These are phyloP conservation scores for Boletus sp. DNA, from an alignment of 768 basidiomycete genomes.

Conservation along the genomic window DNA sequence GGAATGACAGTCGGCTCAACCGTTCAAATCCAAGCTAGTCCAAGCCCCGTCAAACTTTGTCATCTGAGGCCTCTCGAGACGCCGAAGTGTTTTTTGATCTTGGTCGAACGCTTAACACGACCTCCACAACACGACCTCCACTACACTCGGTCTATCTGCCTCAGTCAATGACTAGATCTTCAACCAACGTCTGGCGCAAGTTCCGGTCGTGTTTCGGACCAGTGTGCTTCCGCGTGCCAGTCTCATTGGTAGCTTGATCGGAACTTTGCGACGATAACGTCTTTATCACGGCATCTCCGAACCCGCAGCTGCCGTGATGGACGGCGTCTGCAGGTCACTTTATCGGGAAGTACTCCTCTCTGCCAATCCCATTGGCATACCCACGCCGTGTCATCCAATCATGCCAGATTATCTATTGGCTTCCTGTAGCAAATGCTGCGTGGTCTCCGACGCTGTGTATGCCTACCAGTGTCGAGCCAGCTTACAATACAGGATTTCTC, in stretches of 20 bases:
- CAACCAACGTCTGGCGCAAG: not conserved
- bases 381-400: not conserved
- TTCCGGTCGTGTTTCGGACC: not conserved
- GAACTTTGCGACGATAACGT: not conserved
- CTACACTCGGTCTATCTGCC: no score
- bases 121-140: no score
- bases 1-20: no score
- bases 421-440: conserved; percentile 1
- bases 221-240: no score
- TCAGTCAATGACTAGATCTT: no score
- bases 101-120: no score
- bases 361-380: not conserved
- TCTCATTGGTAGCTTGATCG: not conserved
- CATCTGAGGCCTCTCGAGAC: no score
- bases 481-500: not conserved
- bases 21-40: no score
- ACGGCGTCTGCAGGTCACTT: no score
- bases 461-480: not conserved
- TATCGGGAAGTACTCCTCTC: not conserved
- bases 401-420: not conserved
- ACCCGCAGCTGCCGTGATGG: no score
- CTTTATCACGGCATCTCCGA: not conserved
- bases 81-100: no score
- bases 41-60: no score
- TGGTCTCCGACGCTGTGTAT: not conserved